Base-by-base conservation (phyloP, 129 eudicot genomes). In the Pseudognaphalium luteoalbum region DNA sequence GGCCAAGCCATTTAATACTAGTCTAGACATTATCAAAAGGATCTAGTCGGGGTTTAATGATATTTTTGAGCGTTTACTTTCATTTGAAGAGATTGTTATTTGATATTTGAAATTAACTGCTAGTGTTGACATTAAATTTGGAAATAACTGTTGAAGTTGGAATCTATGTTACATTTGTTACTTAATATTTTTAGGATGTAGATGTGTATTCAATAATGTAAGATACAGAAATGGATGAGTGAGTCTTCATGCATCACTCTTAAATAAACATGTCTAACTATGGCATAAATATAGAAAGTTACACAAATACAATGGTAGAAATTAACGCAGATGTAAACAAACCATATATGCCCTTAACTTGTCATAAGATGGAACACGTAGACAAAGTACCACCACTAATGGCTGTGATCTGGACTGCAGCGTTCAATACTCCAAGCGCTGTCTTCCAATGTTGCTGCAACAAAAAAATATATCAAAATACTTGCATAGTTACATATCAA, bases 31-130 rank as follows among this genome's bases (percentile, higher is more conserved):
- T 44, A 51, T 82, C 22, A 75, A 82, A 68, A 77, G 30, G 71
- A 72, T 82, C 7, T 75, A 72, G 83, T 79, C 86, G 8, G 86
- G 86, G 54, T 72, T 82, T 33, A 70, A 81, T 52, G 70, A 75
- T 59, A 9, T 22, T 41, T 9, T 44, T 35, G 41, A 20, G n/a
- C 34, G 74, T 64, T 44, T 80, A 28, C 60, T 68, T 68, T 32
- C 12, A 20, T 72, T 73, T 56, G 68, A 29, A 64, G n/a, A 80
- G 65, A 66, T 29, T 41, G 78, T 80, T 56, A 61, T 54, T 73
- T 80, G 63, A 73, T 4, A 56, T 73, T 3, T 57, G 70, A 73
- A 65, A 80, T 65, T 79, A 79, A 72, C 54, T 37, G 41, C 15
- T 3, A 44, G 11, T 64, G 83, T 58, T 39, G 54, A 73, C 32